A percentile compares a stretch with the other conserved stretches of the same genome.
Evolutionary conservation across 345 rosid species (phyloP).

Genomic region (Citrus unshiu): DNA sequence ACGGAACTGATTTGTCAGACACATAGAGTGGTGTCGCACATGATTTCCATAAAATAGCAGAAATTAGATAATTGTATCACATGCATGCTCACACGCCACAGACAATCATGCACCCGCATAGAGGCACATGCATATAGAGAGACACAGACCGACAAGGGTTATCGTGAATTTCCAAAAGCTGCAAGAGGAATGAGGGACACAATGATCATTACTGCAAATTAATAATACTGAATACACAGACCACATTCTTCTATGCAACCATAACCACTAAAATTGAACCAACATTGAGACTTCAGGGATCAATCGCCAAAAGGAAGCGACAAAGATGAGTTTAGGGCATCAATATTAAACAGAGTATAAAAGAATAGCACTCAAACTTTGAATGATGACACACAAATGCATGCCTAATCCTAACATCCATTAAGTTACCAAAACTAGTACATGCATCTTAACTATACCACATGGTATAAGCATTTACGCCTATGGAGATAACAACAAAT

Average conservation of each 20-base stretch:
- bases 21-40: neutral
- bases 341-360: neutral
- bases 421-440: neutral
- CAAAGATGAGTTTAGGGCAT: neutral
- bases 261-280: neutral
- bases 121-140: neutral
- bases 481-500: conserved; percentile 4
- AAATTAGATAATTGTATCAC: neutral
- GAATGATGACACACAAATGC: neutral
- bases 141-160: neutral
- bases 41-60: neutral
- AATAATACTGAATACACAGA: neutral
- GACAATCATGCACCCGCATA: neutral
- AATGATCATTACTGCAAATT: neutral
- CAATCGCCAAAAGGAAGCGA: neutral
- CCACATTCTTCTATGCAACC: neutral
- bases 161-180: neutral
- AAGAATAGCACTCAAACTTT: neutral
- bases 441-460: neutral
- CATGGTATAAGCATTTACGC: neutral
- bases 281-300: neutral
- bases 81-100: neutral
- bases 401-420: neutral
- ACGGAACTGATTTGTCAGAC: conserved; percentile 17
- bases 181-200: neutral